Conservation (phyloP, 2,329 filamentous ascomycete genomes). For the Coniochaeta ligniaria region DNA sequence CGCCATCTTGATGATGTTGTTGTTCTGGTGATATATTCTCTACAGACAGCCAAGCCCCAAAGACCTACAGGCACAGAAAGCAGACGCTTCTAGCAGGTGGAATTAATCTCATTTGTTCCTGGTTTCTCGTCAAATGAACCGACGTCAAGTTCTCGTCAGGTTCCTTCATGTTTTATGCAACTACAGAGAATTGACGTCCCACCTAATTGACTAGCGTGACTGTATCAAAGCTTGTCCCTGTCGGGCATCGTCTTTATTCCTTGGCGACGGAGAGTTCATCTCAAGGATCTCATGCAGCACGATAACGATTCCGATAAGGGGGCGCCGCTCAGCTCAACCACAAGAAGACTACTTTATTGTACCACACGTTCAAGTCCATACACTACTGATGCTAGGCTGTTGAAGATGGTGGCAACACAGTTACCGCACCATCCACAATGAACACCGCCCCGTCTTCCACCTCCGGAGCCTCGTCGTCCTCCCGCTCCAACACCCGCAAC, state of each 20-base stretch:
- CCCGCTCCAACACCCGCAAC: conserved; percentile 17
- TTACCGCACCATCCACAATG: conserved; percentile 5
- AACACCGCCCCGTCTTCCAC: conserved; percentile 5
- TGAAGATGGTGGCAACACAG: background rate
- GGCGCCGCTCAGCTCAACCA: background rate
- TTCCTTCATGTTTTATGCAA: background rate
- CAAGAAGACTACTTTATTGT: background rate
- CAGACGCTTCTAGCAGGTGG: background rate
- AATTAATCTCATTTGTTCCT: background rate
- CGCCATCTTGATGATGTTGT: background rate
- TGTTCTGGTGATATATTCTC: background rate
- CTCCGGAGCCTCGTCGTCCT: conserved; percentile 21
- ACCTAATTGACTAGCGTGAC: background rate
- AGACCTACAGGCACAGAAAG: background rate
- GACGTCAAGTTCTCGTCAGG: too few relatives aligned
- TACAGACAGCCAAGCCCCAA: background rate
- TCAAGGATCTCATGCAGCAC: background rate
- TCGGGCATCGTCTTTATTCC: background rate
- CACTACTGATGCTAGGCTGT: too few relatives aligned
- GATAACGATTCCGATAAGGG: background rate
- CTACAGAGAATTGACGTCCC: background rate
- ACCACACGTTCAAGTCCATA: background rate
- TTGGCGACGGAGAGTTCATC: background rate
- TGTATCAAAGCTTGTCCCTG: background rate
- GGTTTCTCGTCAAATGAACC: background rate